Percentiles rank a stretch among this genome's conserved stretches.
Conservation (phyloP, 192 early-diverging fungal species). For the Backusella psychrophila region DNA sequence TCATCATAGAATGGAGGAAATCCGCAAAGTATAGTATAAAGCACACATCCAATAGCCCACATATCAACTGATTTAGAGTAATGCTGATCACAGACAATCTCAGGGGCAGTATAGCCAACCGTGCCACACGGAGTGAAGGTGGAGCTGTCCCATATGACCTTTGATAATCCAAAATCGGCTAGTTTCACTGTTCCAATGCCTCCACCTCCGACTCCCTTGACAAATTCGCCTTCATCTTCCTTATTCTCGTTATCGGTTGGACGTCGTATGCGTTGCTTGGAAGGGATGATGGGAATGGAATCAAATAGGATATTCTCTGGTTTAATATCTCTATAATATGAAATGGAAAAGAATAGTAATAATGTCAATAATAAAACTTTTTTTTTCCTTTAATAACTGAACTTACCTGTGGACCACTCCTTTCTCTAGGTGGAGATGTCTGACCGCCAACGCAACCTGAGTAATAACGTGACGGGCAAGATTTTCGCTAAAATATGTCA, state of each 20-base stretch:
- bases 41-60: constrained; percentile 86
- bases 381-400: neutral
- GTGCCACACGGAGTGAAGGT: constrained; percentile 93
- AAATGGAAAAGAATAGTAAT: neutral
- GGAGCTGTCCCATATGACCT: constrained; percentile 77
- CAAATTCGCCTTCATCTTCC: constrained; percentile 74
- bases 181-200: constrained; percentile 84
- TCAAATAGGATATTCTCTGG: constrained; percentile 86
- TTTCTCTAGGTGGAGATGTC: constrained; percentile 79
- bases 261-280: constrained; percentile 10
- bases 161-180: constrained; percentile 89
- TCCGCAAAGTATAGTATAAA: constrained; percentile 78
- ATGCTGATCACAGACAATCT: constrained; percentile 79
- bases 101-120: constrained; percentile 90
- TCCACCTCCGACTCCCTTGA: constrained; percentile 71
- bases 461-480: constrained; percentile 77
- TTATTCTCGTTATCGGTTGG: constrained; percentile 59
- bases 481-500: constrained; percentile 81
- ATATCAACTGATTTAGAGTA: constrained; percentile 85
- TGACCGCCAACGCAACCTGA: constrained; percentile 81
- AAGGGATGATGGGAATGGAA: constrained; percentile 64
- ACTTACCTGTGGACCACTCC: constrained; percentile 69
- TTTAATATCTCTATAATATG: constrained; percentile 78
- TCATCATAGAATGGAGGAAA: constrained; percentile 87
- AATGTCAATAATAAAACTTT: neutral